A percentile compares a stretch with the other conserved stretches of the same genome.
These are phyloP conservation scores for Heracleum sosnowskyi DNA, from an alignment of 129 eudicot species.

Conservation along the genomic window DNA sequence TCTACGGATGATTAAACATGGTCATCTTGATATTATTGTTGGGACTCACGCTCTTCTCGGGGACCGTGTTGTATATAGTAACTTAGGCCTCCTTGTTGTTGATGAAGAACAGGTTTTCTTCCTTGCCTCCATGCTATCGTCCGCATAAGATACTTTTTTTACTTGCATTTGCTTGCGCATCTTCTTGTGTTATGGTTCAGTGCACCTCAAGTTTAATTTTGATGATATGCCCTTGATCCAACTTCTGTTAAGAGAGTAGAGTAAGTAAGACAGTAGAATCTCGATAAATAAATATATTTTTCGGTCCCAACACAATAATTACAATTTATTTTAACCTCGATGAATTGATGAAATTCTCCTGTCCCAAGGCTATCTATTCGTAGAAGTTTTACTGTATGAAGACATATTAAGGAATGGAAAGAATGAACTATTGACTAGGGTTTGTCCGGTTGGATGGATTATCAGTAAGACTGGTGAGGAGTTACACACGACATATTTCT, in stretches of 20 bases:
- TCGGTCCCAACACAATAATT: neutral
- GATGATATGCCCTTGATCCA: neutral
- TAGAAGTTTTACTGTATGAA: neutral
- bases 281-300: neutral
- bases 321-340: neutral
- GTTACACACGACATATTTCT: neutral
- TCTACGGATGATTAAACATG: conserved; percentile 58
- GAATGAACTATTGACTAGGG: neutral
- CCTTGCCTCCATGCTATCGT: conserved; percentile 8
- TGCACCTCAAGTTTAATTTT: neutral
- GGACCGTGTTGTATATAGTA: conserved; percentile 68
- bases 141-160: neutral
- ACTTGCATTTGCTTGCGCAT: conserved; percentile 8
- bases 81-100: conserved; percentile 85
- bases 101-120: conserved; percentile 92
- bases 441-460: neutral
- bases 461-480: neutral
- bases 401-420: neutral
- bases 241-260: neutral
- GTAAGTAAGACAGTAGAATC: neutral
- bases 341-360: neutral
- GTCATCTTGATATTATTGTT: conserved; percentile 78
- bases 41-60: conserved; percentile 97
- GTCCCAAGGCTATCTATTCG: too few relatives aligned
- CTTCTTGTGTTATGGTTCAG: neutral